phyloP scores from a whole-genome alignment of 2,329 filamentous ascomycete species.

The Microcera coccophila region DNA sequence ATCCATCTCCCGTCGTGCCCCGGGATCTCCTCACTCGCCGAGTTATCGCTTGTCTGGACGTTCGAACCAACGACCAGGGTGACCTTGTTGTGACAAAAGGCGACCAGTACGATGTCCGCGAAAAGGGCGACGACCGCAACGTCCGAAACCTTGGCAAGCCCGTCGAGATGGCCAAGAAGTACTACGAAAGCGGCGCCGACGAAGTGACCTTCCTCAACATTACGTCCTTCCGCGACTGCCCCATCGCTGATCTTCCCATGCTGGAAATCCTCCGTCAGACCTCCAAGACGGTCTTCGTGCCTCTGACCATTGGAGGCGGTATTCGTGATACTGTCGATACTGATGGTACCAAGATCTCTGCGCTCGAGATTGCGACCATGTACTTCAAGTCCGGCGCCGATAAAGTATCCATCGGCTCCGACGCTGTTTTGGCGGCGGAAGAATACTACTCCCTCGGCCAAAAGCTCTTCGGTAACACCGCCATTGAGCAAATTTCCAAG shows the following conservation, averaged over 20 bases:
- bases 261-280: conserved; percentile 84
- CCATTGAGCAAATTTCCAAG: conserved; percentile 89
- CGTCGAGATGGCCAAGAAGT: conserved; percentile 86
- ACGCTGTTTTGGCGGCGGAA: conserved; percentile 89
- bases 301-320: conserved; percentile 89
- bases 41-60: conserved; percentile 93
- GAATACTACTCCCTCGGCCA: conserved; percentile 73
- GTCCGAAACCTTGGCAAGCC: conserved; percentile 96
- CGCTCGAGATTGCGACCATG: conserved; percentile 88
- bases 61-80: conserved; percentile 87
- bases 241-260: conserved; percentile 89
- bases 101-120: conserved; percentile 96
- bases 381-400: conserved; percentile 97
- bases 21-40: conserved; percentile 78
- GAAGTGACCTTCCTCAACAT: conserved; percentile 98
- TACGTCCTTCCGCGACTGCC: conserved; percentile 94
- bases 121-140: conserved; percentile 62
- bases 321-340: conserved; percentile 90
- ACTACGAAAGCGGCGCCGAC: conserved; percentile 95
- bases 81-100: conserved; percentile 98
- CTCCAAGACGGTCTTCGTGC: conserved; percentile 90
- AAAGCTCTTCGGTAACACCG: conserved; percentile 72
- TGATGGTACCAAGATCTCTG: conserved; percentile 80
- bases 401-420: conserved; percentile 94
- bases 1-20: conserved; percentile 18